These are phyloP conservation scores for Brasenia schreberi DNA, from an alignment of 164 flowering plant genomes.

Conservation along the genomic window DNA sequence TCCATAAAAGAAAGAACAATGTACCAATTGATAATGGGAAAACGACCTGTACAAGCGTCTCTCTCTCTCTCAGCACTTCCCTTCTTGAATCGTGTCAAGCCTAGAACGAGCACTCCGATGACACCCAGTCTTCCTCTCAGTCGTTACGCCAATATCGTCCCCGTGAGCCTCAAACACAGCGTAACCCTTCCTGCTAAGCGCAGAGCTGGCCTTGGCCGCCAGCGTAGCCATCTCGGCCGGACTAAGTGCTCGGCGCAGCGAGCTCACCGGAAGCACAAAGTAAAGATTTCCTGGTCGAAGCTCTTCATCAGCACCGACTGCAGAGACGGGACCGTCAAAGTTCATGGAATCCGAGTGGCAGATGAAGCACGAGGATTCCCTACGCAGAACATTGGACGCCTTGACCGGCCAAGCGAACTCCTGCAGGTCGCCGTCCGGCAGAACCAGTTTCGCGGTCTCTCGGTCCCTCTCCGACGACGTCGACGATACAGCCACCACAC, in stretches of 20 bases:
- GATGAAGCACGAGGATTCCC: constrained; percentile 47
- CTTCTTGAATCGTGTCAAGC: constrained; percentile 5
- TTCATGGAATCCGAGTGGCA: constrained; percentile 90
- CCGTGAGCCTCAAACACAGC: not conserved
- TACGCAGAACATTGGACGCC: constrained; percentile 45
- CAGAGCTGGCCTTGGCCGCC: constrained; percentile 84
- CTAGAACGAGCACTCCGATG: not conserved
- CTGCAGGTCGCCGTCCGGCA: constrained; percentile 54
- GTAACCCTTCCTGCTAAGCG: constrained; percentile 11
- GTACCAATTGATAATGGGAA: not conserved
- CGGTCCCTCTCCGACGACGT: constrained; percentile 24
- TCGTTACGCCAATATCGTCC: not conserved
- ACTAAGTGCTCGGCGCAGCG: constrained; percentile 30
- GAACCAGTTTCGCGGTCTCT: constrained; percentile 58
- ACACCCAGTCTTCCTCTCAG: not conserved
- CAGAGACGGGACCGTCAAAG: constrained; percentile 55
- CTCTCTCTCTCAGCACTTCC: constrained; percentile 2
- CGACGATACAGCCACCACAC: constrained; percentile 9
- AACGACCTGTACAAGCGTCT: not conserved
- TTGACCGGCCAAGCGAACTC: constrained; percentile 63
- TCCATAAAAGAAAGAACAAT: not conserved
- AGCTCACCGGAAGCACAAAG: constrained; percentile 52
- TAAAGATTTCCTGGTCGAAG: constrained; percentile 69
- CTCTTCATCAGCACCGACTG: constrained; percentile 51
- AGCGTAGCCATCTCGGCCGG: constrained; percentile 82